Conservation (phyloP, 192 early-diverging fungal species). For the Physocladia obscura region DNA sequence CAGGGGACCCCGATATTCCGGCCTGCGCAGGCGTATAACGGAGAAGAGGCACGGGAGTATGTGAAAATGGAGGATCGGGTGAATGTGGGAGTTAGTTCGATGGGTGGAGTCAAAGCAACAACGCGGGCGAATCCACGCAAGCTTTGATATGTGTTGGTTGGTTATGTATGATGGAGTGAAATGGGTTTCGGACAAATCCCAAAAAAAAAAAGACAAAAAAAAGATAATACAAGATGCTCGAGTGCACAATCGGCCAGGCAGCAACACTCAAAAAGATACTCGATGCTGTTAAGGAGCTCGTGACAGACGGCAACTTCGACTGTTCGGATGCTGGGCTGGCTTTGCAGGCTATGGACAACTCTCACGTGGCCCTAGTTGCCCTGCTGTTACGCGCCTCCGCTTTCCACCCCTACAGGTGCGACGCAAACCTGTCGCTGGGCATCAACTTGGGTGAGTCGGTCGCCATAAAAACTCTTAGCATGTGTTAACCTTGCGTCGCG, state of each 20-base stretch:
- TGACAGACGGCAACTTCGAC: slow-evolving; percentile 96
- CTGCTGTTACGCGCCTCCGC: slow-evolving; percentile 79
- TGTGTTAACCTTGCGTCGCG: no score
- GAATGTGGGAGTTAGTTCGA: no score
- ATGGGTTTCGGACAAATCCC: no score
- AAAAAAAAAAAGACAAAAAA: not conserved
- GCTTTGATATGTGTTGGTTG: not conserved
- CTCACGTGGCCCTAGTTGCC: slow-evolving; percentile 92
- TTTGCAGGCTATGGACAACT: slow-evolving; percentile 98
- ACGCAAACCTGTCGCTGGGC: slow-evolving; percentile 86
- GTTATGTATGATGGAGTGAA: no score
- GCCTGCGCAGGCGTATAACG: slow-evolving; percentile 63
- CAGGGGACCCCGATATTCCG: slow-evolving; percentile 61
- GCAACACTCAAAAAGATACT: slow-evolving; percentile 90
- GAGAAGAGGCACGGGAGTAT: slow-evolving; percentile 48
- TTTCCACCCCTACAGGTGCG: slow-evolving; percentile 67
- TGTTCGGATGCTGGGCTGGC: slow-evolving; percentile 92
- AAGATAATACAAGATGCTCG: slow-evolving; percentile 1
- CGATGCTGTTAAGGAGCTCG: slow-evolving; percentile 97
- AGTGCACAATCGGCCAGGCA: slow-evolving; percentile 73
- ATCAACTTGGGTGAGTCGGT: no score
- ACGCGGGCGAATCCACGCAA: not conserved
- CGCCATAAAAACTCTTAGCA: no score
- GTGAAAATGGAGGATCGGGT: slow-evolving; percentile 29
- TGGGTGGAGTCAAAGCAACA: not conserved